Evolutionary conservation across 2,329 filamentous ascomycete genomes (phyloP).

Genomic region (Neonectria neomacrospora): DNA sequence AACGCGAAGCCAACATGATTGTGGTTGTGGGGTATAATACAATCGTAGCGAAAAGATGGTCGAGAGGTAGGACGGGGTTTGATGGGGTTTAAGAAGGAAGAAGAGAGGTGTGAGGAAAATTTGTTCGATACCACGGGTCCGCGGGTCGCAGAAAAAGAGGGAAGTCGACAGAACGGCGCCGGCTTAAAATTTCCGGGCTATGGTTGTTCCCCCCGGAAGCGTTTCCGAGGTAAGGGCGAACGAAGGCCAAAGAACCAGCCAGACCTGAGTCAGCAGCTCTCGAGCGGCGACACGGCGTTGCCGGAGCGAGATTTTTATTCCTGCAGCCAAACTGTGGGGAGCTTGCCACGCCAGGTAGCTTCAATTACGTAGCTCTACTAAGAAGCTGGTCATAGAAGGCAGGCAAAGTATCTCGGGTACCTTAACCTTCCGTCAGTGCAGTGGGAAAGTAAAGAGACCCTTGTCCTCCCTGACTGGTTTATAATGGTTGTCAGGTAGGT

Average conservation of each 20-base stretch:
- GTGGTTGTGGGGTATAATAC: conserved; percentile 50
- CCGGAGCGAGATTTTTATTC: not conserved
- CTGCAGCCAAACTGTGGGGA: conserved; percentile 1
- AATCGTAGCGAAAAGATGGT: conserved; percentile 49
- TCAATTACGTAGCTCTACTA: not conserved
- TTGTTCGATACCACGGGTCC: conserved; percentile 48
- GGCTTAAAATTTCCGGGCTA: conserved; percentile 46
- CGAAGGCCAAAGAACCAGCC: conserved; percentile 1
- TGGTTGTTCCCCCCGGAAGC: conserved; percentile 40
- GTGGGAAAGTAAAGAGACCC: not conserved
- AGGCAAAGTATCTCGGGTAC: not conserved
- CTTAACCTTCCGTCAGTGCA: not conserved
- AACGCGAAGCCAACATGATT: conserved; percentile 76
- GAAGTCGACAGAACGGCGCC: conserved; percentile 46
- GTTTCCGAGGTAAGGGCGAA: conserved; percentile 9
- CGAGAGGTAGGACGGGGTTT: conserved; percentile 45
- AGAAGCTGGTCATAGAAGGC: not conserved
- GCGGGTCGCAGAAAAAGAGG: conserved; percentile 55
- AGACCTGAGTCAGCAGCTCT: conserved; percentile 15
- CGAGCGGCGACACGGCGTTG: not conserved
- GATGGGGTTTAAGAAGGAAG: conserved; percentile 44
- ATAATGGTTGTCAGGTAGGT: too few relatives aligned
- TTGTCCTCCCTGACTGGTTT: not conserved
- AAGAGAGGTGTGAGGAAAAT: conserved; percentile 48
- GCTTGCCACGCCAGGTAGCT: not conserved